phyloP scores from a whole-genome alignment of 169 alveolate species.

The Babesia bovis region DNA sequence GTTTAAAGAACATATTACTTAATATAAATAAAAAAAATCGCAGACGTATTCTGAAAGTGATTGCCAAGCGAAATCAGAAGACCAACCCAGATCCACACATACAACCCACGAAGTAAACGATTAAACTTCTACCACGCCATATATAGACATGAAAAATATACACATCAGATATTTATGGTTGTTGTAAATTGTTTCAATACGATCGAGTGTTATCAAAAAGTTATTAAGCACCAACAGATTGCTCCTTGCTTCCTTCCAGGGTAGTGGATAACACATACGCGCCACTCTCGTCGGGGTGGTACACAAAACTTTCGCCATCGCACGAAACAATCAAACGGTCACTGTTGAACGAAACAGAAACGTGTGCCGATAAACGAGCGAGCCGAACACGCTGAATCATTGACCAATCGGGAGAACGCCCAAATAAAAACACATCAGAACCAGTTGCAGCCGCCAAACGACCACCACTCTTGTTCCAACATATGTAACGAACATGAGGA shows the following conservation, averaged over 20 bases:
- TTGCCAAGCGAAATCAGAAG: too few species aligned
- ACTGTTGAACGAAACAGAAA: slow-evolving; percentile 47
- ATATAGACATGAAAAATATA: background rate
- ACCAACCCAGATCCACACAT: background rate
- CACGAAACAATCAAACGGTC: slow-evolving; percentile 45
- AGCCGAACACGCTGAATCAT: slow-evolving; percentile 23
- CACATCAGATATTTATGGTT: background rate
- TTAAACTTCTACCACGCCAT: too few species aligned
- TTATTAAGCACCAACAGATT: background rate
- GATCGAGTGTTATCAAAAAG: slow-evolving; percentile 9
- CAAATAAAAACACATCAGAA: slow-evolving; percentile 20
- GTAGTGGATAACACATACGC: slow-evolving; percentile 16
- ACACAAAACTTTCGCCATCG: slow-evolving; percentile 25
- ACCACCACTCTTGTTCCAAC: slow-evolving; percentile 45
- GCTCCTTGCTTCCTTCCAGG: slow-evolving; percentile 12
- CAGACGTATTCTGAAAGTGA: too few species aligned
- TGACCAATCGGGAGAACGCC: slow-evolving; percentile 20
- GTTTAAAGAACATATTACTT: background rate
- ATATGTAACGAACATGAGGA: slow-evolving; percentile 10
- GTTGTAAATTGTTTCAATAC: background rate
- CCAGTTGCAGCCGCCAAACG: slow-evolving; percentile 41
- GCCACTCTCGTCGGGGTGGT: slow-evolving; percentile 34
- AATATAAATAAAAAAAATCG: too few species aligned
- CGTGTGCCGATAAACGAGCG: background rate
- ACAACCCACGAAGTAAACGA: background rate